These are phyloP conservation scores for Lupinus albus DNA, from an alignment of 306 rosid genomes.

Conservation along the genomic window DNA sequence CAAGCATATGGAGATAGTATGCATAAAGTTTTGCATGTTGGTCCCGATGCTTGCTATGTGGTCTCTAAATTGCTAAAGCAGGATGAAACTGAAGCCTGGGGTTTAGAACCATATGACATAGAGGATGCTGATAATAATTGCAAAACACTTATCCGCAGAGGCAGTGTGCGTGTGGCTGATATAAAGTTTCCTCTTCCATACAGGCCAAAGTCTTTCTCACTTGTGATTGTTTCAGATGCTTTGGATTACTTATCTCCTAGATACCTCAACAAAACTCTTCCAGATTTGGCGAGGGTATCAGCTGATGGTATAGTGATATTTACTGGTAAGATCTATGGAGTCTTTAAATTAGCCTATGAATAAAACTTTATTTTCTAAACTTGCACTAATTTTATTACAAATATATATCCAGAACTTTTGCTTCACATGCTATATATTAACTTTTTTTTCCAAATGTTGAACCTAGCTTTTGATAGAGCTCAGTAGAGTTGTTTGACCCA, in stretches of 20 bases:
- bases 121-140: conserved; percentile 69
- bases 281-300: conserved; percentile 71
- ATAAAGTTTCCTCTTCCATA: conserved; percentile 77
- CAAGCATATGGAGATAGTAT: conserved; percentile 65
- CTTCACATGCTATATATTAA: conserved; percentile 6
- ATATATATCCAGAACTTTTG: background rate
- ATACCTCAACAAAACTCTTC: conserved; percentile 79
- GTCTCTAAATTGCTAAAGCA: conserved; percentile 60
- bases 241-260: conserved; percentile 73
- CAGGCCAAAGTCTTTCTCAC: conserved; percentile 67
- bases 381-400: too few relatives aligned
- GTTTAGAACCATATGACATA: conserved; percentile 70
- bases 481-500: too few relatives aligned
- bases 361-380: background rate
- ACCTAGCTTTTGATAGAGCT: too few relatives aligned
- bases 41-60: conserved; percentile 65
- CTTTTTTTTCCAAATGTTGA: too few relatives aligned
- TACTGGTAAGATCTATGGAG: conserved; percentile 49
- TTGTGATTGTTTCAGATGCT: conserved; percentile 71
- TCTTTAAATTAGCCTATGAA: conserved; percentile 10
- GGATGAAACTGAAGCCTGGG: conserved; percentile 84
- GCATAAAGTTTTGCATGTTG: conserved; percentile 74
- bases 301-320: conserved; percentile 63
- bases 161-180: conserved; percentile 68
- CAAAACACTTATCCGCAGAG: conserved; percentile 61